phyloP scores from a whole-genome alignment of 2,329 filamentous ascomycete species.

The Talaromyces rugulosus region DNA sequence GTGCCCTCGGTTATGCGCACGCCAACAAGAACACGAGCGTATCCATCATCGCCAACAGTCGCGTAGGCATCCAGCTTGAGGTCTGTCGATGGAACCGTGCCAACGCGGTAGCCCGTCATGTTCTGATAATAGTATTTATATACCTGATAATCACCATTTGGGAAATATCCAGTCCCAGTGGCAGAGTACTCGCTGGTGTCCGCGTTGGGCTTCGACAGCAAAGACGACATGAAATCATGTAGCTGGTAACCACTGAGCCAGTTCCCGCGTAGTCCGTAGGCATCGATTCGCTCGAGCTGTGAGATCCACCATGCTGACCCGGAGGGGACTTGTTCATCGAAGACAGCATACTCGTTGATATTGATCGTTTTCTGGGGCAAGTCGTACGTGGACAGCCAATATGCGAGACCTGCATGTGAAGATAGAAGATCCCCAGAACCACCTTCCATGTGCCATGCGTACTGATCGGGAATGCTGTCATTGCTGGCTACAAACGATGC shows the following conservation, averaged over 20 bases:
- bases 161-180: constrained; percentile 32
- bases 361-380: constrained; percentile 37
- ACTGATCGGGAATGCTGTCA: not conserved
- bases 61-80: constrained; percentile 37
- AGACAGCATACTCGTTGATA: constrained; percentile 48
- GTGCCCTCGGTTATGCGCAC: constrained; percentile 26
- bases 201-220: constrained; percentile 32
- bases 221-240: constrained; percentile 41
- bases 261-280: constrained; percentile 41
- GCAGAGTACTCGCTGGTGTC: constrained; percentile 18
- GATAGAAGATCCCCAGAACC: constrained; percentile 3
- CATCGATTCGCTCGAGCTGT: constrained; percentile 43
- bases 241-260: constrained; percentile 39
- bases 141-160: constrained; percentile 43
- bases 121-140: constrained; percentile 46
- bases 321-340: constrained; percentile 39
- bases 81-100: constrained; percentile 33
- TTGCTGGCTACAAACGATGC: constrained; percentile 3
- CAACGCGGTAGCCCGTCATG: constrained; percentile 41
- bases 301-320: constrained; percentile 45
- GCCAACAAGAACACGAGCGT: constrained; percentile 35
- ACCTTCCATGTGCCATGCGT: constrained; percentile 7
- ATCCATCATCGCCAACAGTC: constrained; percentile 24
- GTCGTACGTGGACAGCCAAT: constrained; percentile 22
- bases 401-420: constrained; percentile 22